Base-by-base conservation (phyloP, 225 moss, liverwort and hornwort genomes). In the Sphagnum contortum region DNA sequence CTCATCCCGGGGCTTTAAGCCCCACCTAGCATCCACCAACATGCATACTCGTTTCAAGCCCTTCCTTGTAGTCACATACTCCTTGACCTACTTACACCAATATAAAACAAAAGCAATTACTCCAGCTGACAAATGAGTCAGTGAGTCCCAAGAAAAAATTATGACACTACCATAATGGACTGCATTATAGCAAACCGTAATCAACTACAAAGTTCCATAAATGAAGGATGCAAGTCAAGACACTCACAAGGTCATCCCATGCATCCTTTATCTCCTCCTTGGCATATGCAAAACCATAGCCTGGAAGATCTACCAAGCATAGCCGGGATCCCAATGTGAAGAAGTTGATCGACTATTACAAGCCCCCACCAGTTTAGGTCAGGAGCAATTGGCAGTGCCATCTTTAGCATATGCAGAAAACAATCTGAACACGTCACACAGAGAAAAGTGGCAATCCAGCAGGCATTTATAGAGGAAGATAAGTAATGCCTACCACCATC, bases 1-100 rank as follows among this genome's bases (percentile, higher is more conserved):
- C 58, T 90, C 81, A 45, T 96, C 95, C 73, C 86, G 88, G 70
- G 88, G 87, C 72, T 92, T 96, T 71, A 96, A 76, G 63, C 95
- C 95, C 95, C 95, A 96, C 69, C 90, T 92, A 48, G 92, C 86
- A 79, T 96, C 95, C 59, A 96, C 84, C 71, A 96, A 81, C 73
- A 96, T 69, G 85, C 84, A 88, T 4, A 96, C 95, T 46, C 88
- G 82, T 75, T 87, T 92, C 76, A 96, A 71, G 69, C 75, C 80
- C 56, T 74, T 69, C 65, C 95, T 81, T 62, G 83, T 80, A 61
- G 83, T 80, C 52, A 92, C 87, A 63, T 88, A 96, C 72, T 92
- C 74, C 74, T 92, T 90, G 46, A 96, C 92, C 92, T 95, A 75
- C 47, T 53, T 54, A 8, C 44, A 64, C 52, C 52, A 52, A 52